These are phyloP conservation scores for Podospora didyma DNA, from an alignment of 495 filamentous ascomycete species.

Conservation along the genomic window DNA sequence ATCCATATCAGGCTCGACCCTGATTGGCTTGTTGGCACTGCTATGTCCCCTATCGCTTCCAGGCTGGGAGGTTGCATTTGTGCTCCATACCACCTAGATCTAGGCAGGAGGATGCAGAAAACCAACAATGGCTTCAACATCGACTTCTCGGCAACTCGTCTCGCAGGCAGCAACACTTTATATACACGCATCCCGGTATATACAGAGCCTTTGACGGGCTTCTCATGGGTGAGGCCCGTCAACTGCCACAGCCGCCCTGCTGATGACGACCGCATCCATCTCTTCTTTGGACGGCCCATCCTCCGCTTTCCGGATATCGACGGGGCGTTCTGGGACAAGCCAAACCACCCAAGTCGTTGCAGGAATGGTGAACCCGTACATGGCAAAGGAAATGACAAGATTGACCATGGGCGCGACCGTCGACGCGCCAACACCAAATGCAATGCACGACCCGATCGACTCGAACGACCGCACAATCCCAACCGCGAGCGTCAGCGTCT, in stretches of 20 bases:
- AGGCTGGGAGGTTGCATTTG: no score
- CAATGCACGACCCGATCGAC: conserved; percentile 44
- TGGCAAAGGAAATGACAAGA: conserved; percentile 37
- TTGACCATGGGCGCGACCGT: conserved; percentile 40
- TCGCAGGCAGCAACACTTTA: no score
- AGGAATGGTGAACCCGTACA: conserved; percentile 39
- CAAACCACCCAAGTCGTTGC: conserved; percentile 33
- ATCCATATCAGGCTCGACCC: no score
- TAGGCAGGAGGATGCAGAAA: no score
- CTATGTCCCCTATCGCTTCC: no score
- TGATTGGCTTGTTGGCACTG: no score
- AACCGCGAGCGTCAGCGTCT: conserved; percentile 43
- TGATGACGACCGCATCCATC: conserved; percentile 2
- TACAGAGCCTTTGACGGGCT: no score
- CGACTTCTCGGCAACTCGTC: no score
- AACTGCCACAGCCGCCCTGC: conserved; percentile 10
- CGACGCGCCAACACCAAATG: conserved; percentile 46
- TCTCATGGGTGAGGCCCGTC: conserved; percentile 15
- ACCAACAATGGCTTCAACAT: no score
- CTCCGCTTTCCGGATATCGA: conserved; percentile 15
- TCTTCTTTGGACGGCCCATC: conserved; percentile 14
- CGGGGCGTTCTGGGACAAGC: conserved; percentile 34
- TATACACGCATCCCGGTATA: no score
- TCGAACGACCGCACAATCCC: conserved; percentile 48
- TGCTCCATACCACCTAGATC: no score